phyloP scores from a whole-genome alignment of 805 yeast species.

The Ogataea kodamae region DNA sequence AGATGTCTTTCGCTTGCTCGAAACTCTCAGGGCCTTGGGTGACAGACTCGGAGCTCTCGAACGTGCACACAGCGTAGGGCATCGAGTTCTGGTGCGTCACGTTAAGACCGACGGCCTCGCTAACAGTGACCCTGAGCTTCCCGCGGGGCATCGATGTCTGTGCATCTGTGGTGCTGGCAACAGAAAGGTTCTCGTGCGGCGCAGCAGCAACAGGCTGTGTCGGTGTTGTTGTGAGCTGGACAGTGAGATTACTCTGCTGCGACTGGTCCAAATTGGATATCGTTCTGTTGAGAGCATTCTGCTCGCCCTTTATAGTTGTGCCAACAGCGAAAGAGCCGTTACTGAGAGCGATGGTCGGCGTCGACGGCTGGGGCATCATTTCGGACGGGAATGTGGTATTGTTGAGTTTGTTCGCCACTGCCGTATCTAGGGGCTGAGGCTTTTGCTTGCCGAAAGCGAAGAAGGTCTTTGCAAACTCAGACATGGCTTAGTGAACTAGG shows the following conservation, averaged over 20 bases:
- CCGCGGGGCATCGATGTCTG: constrained; percentile 61
- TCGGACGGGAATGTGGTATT: constrained; percentile 30
- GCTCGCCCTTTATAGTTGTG: constrained; percentile 49
- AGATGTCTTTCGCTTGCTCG: constrained; percentile 19
- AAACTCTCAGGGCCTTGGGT: constrained; percentile 69
- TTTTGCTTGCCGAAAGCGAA: constrained; percentile 33
- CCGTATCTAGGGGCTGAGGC: constrained; percentile 12
- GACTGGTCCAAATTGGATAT: constrained; percentile 33
- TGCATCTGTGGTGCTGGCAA: constrained; percentile 20
- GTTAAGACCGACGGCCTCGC: constrained; percentile 71
- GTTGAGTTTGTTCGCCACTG: constrained; percentile 8
- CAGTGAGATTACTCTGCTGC: constrained; percentile 23
- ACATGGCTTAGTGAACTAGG: constrained; percentile 27
- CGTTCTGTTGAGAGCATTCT: constrained; percentile 31
- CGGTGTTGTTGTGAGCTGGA: constrained; percentile 21
- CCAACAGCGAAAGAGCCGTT: constrained; percentile 65
- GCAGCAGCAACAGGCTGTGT: constrained; percentile 13
- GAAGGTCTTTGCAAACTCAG: constrained; percentile 38
- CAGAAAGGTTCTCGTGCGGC: constrained; percentile 14
- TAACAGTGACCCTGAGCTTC: constrained; percentile 72
- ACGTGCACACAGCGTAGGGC: constrained; percentile 89
- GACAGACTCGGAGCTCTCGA: constrained; percentile 87
- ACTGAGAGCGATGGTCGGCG: constrained; percentile 69
- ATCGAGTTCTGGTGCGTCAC: constrained; percentile 53
- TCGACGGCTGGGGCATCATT: constrained; percentile 45